Conservation (phyloP, 371 early-diverging fungal species). For the Zychaea mexicana region DNA sequence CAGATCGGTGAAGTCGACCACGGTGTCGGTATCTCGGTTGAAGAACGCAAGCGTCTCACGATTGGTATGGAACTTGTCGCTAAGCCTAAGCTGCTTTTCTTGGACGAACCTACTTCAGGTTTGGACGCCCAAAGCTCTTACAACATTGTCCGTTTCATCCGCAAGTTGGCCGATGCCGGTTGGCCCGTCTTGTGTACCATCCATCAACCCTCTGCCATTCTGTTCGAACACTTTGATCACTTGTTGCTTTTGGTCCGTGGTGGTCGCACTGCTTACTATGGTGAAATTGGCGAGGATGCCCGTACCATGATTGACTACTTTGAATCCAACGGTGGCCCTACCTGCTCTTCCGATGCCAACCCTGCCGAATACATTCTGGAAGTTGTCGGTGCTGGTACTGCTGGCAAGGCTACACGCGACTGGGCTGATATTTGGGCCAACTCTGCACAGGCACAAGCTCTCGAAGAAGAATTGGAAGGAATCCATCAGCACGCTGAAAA, state of each 20-base stretch:
- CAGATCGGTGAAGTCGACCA: conserved; percentile 51
- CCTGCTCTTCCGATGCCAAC: conserved; percentile 56
- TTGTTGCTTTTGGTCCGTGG: conserved; percentile 70
- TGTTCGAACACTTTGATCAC: conserved; percentile 69
- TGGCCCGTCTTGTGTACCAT: conserved; percentile 65
- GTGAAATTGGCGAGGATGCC: conserved; percentile 59
- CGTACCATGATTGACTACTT: conserved; percentile 59
- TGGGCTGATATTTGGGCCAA: conserved; percentile 59
- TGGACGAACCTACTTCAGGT: conserved; percentile 88
- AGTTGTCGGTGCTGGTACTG: conserved; percentile 52
- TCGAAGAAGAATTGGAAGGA: conserved; percentile 23
- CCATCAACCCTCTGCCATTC: conserved; percentile 69
- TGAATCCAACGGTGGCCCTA: conserved; percentile 57
- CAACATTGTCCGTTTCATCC: conserved; percentile 67
- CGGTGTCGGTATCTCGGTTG: conserved; percentile 57
- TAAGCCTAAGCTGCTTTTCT: conserved; percentile 70
- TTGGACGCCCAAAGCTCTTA: conserved; percentile 66
- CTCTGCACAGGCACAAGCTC: conserved; percentile 31
- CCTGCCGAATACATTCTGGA: conserved; percentile 76
- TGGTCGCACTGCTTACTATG: conserved; percentile 62
- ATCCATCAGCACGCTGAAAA: conserved; percentile 23
- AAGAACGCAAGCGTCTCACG: conserved; percentile 67
- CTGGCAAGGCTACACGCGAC: conserved; percentile 45
- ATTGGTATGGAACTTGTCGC: conserved; percentile 75
- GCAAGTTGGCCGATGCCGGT: conserved; percentile 59